A percentile compares a stretch with the other conserved stretches of the same genome.
Conservation (phyloP, 306 rosid species). For the Casuarina cunninghamiana region DNA sequence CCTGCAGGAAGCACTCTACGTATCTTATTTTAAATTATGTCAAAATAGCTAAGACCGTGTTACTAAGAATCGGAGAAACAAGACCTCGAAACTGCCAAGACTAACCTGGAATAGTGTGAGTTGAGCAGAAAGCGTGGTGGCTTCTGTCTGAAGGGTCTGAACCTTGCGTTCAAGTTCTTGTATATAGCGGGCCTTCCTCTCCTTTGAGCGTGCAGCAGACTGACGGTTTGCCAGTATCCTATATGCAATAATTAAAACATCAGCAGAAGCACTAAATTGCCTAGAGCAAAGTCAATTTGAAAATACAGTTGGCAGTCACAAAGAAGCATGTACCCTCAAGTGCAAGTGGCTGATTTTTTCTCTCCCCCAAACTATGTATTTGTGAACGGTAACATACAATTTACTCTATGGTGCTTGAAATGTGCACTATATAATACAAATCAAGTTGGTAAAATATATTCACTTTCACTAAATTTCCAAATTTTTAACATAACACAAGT, state of each 20-base stretch:
- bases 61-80: slow-evolving; percentile 4
- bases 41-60: background rate
- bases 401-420: too few species aligned
- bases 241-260: slow-evolving; percentile 24
- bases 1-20: background rate
- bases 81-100: slow-evolving; percentile 11
- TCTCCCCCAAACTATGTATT: background rate
- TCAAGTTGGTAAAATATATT: background rate
- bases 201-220: slow-evolving; percentile 99
- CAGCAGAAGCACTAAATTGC: slow-evolving; percentile 19
- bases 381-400: background rate
- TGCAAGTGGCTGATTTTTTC: background rate
- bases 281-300: background rate
- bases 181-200: slow-evolving; percentile 92
- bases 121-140: slow-evolving; percentile 99
- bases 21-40: background rate
- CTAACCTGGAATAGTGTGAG: slow-evolving; percentile 91
- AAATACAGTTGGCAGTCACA: background rate
- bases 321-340: background rate
- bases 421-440: background rate
- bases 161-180: slow-evolving; percentile 99
- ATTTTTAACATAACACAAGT: background rate
- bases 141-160: slow-evolving; percentile 98
- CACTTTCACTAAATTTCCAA: background rate
- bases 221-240: slow-evolving; percentile 98